Evolutionary conservation across 148 eudicot genomes (phyloP), one percentile per base, ranked within the genome.

Genomic region (Rhododendron henanense): DNA sequence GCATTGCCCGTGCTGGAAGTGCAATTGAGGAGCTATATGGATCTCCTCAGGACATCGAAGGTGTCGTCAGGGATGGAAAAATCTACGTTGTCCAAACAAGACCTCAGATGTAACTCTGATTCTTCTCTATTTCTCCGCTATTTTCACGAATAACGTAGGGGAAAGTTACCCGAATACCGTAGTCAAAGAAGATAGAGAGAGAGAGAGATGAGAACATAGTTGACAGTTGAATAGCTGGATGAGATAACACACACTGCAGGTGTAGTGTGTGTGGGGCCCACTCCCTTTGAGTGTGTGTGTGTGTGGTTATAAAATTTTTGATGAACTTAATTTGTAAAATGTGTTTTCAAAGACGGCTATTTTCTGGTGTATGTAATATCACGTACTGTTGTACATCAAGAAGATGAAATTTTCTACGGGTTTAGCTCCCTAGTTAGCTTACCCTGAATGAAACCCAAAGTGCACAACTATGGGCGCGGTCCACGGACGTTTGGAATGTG

Each of bases 31-130:
- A 95, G 89, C 88, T 97, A 45, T 97, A 97, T 74, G 98, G 98
- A 35, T 91, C 95, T 87, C 94, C 99, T 84, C 99, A 97, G 91
- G 99, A 97, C 87, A 97, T 97, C 33, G 99, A 97, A 92, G 99
- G 99, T 35, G 98, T 95, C 21, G 96, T 97, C 86, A 93, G 88
- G 88, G 98, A 97, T 84, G 97, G 98, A 63, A 93, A 95, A 85
- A 93, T 97, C 82, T 95, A 89, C 55, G 98, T 97, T 51, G 99
- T 97, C 87, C 99, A 97, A 89, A 97, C 99, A 83, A 89, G 99
- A 85, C 99, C 99, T 39, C 99, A 97, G 87, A 97, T 96, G 98
- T 96, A 90, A 91, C 84, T 83, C 78, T 67, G 74, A 48, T 83
- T 71, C 79, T 53, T 85, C 25, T 50, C 19, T 10, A 25, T 25